These are phyloP conservation scores for Galerina marginata DNA, from an alignment of 768 basidiomycete species.

Conservation along the genomic window DNA sequence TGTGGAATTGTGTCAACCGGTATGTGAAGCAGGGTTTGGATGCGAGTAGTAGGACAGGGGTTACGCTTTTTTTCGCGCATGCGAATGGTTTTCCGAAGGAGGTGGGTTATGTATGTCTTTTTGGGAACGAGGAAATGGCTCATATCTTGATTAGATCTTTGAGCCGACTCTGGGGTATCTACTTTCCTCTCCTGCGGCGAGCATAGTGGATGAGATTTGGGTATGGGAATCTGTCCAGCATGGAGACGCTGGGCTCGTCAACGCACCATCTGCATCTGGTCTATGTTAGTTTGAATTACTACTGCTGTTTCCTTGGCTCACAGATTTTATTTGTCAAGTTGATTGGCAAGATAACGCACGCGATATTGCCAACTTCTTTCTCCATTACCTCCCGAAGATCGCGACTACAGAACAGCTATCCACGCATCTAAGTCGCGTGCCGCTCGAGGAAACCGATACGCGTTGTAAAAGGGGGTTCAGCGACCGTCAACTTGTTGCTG, in stretches of 20 bases:
- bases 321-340: slow-evolving; percentile 44
- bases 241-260: slow-evolving; percentile 82
- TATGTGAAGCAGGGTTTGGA: slow-evolving; percentile 52
- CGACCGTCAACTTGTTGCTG: slow-evolving; percentile 60
- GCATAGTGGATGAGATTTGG: slow-evolving; percentile 73
- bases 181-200: slow-evolving; percentile 45
- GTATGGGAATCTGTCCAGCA: slow-evolving; percentile 84
- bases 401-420: slow-evolving; percentile 46
- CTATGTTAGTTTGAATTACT: slow-evolving; percentile 52
- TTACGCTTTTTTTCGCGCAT: slow-evolving; percentile 81
- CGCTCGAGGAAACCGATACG: slow-evolving; percentile 41
- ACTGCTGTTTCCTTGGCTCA: background rate
- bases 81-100: slow-evolving; percentile 92
- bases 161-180: slow-evolving; percentile 68
- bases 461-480: slow-evolving; percentile 55
- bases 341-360: slow-evolving; percentile 82
- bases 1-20: slow-evolving; percentile 79
- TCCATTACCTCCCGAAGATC: slow-evolving; percentile 64
- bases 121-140: background rate
- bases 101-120: slow-evolving; percentile 43
- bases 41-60: slow-evolving; percentile 36
- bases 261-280: slow-evolving; percentile 56
- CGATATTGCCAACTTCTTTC: slow-evolving; percentile 79
- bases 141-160: slow-evolving; percentile 62
- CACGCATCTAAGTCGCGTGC: slow-evolving; percentile 55